Percentiles rank a stretch among this genome's conserved stretches.
These are phyloP conservation scores for Alternaria dauci DNA, from an alignment of 2,329 filamentous ascomycete species.

Conservation along the genomic window DNA sequence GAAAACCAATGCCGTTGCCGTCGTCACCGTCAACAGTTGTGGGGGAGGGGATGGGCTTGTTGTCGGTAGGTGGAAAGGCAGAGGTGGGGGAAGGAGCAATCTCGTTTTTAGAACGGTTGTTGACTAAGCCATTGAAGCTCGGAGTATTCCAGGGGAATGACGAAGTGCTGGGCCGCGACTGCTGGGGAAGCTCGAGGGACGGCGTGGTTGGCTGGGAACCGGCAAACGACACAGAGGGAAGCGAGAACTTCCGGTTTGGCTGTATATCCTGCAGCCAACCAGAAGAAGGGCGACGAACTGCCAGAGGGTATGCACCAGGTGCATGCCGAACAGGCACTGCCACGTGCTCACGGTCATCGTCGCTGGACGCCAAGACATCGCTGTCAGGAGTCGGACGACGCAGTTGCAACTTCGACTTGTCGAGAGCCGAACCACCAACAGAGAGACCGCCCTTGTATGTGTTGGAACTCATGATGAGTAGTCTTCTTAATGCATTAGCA, in stretches of 20 bases:
- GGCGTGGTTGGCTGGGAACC: constrained; percentile 84
- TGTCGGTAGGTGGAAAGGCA: constrained; percentile 33
- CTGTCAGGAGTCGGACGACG: constrained; percentile 92
- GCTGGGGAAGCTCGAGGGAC: constrained; percentile 66
- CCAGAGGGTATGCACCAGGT: constrained; percentile 31
- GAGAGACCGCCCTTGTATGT: constrained; percentile 42
- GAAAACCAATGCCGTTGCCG: constrained; percentile 50
- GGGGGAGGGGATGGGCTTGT: constrained; percentile 38
- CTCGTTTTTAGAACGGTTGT: constrained; percentile 42
- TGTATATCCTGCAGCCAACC: constrained; percentile 86
- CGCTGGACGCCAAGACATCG: constrained; percentile 90
- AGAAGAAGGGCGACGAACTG: constrained; percentile 41
- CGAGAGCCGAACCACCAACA: constrained; percentile 51
- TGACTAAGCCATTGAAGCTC: constrained; percentile 37
- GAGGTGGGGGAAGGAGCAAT: constrained; percentile 47
- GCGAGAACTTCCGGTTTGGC: constrained; percentile 72
- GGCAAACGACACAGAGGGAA: constrained; percentile 73
- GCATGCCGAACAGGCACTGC: constrained; percentile 32
- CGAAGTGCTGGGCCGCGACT: constrained; percentile 51
- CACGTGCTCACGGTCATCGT: constrained; percentile 79
- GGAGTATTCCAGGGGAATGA: constrained; percentile 56
- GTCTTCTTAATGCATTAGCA: constrained; percentile 18
- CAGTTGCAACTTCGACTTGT: constrained; percentile 73
- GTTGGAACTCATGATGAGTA: constrained; percentile 36
- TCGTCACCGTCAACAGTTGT: constrained; percentile 59